Conservation (phyloP, 495 filamentous ascomycete species). For the Aspergillus conjunctus region DNA sequence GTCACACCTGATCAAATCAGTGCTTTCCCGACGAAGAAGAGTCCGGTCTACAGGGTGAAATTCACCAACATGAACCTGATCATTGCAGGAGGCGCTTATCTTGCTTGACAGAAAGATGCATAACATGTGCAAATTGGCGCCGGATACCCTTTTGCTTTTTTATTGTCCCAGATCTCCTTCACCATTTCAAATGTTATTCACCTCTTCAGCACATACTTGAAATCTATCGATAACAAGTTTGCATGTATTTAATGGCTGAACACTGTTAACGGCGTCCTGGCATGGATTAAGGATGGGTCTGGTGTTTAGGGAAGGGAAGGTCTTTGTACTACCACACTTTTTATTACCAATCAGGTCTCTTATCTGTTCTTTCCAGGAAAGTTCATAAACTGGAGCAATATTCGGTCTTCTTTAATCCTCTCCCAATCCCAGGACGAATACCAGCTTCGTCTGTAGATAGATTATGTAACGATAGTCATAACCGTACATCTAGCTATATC, state of each 20-base stretch:
- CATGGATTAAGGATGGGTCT: constrained; percentile 11
- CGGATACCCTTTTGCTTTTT: constrained; percentile 32
- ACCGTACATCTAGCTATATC: neutral
- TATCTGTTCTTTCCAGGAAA: too few species aligned
- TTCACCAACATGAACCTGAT: constrained; percentile 94
- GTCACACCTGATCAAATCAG: constrained; percentile 91
- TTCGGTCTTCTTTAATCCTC: neutral
- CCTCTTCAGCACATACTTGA: neutral
- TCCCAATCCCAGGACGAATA: neutral
- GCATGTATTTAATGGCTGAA: constrained; percentile 11
- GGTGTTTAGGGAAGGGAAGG: constrained; percentile 1
- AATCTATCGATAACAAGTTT: neutral
- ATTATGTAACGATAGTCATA: neutral
- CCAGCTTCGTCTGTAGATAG: neutral
- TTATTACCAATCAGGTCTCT: too few species aligned
- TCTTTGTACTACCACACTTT: neutral
- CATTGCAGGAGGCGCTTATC: constrained; percentile 81
- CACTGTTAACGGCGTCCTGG: constrained; percentile 14
- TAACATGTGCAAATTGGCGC: constrained; percentile 25
- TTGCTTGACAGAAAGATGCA: constrained; percentile 51
- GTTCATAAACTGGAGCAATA: too few species aligned
- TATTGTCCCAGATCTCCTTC: neutral
- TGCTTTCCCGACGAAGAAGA: constrained; percentile 93
- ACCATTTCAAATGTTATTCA: neutral
- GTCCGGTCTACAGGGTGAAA: constrained; percentile 87